Evolutionary conservation across 2,329 filamentous ascomycete genomes (phyloP).

Genomic region (Nannizziopsis barbatae): DNA sequence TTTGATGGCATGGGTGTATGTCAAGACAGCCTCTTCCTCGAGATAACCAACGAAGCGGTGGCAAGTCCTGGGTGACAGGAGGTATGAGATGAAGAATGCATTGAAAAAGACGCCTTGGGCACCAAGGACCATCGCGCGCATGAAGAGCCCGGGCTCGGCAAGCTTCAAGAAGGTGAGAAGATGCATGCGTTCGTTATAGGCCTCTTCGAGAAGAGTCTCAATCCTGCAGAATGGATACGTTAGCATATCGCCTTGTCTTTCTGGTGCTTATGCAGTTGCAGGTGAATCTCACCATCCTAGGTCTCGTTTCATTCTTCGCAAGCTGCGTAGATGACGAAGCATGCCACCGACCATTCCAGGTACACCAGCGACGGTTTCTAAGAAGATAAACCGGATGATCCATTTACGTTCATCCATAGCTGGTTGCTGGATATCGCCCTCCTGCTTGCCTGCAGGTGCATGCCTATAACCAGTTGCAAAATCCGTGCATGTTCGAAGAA

Average conservation of each 20-base stretch:
- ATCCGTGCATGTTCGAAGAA: constrained; percentile 72
- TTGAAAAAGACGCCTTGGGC: constrained; percentile 98
- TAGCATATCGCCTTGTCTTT: background rate
- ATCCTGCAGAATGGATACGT: constrained; percentile 49
- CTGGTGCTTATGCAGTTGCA: background rate
- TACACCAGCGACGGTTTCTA: constrained; percentile 88
- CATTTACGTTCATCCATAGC: constrained; percentile 76
- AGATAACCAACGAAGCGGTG: constrained; percentile 96
- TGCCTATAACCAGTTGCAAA: constrained; percentile 70
- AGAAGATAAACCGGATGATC: constrained; percentile 79
- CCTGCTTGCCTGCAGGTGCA: constrained; percentile 41
- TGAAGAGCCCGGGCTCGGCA: constrained; percentile 73
- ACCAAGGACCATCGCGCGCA: constrained; percentile 81
- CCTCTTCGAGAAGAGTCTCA: constrained; percentile 79
- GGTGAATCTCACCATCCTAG: constrained; percentile 58
- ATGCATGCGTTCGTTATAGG: constrained; percentile 90
- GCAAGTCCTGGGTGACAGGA: constrained; percentile 73
- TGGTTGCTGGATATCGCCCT: constrained; percentile 50
- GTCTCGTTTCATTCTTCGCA: constrained; percentile 23
- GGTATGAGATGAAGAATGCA: constrained; percentile 76
- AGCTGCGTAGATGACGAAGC: constrained; percentile 70
- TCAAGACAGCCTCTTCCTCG: constrained; percentile 93
- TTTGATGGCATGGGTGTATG: constrained; percentile 78
- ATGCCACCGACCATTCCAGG: constrained; percentile 96
- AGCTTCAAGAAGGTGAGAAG: constrained; percentile 87